Evolutionary conservation across 2,329 filamentous ascomycete genomes (phyloP).

Genomic region (Fusarium poae): DNA sequence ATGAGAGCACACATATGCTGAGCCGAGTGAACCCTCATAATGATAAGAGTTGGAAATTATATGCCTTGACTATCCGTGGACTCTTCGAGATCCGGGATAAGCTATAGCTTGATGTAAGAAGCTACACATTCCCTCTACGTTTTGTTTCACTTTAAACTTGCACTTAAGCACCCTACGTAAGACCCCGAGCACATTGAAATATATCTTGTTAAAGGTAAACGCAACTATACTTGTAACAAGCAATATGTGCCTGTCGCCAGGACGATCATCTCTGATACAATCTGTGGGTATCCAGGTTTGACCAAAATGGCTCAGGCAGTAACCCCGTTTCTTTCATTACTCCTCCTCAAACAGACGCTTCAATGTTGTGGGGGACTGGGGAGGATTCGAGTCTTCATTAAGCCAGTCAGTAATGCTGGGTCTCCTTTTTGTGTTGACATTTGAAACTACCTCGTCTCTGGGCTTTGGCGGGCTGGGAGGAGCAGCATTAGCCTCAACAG

Average conservation of each 20-base stretch:
- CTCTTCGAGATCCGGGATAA: background rate
- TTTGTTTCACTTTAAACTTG: too few relatives aligned
- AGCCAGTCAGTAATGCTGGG: slow-evolving; percentile 11
- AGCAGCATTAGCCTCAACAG: background rate
- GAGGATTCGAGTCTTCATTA: background rate
- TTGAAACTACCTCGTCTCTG: background rate
- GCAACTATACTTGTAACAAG: background rate
- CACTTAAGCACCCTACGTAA: background rate
- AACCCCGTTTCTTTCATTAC: background rate
- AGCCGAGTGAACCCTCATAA: slow-evolving; percentile 6
- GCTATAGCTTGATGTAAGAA: background rate
- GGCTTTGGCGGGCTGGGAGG: background rate
- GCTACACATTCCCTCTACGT: background rate
- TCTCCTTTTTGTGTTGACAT: background rate
- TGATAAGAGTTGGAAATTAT: background rate
- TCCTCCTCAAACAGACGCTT: slow-evolving; percentile 19
- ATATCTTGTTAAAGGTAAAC: background rate
- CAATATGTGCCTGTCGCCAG: background rate
- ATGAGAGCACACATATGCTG: background rate
- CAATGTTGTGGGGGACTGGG: slow-evolving; percentile 6
- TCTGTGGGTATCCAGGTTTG: background rate
- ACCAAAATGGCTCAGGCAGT: background rate
- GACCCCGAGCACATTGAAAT: background rate
- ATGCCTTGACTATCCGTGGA: slow-evolving; percentile 14
- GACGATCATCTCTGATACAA: background rate